Conservation (phyloP, 345 rosid species). For the Brassica rapa region DNA sequence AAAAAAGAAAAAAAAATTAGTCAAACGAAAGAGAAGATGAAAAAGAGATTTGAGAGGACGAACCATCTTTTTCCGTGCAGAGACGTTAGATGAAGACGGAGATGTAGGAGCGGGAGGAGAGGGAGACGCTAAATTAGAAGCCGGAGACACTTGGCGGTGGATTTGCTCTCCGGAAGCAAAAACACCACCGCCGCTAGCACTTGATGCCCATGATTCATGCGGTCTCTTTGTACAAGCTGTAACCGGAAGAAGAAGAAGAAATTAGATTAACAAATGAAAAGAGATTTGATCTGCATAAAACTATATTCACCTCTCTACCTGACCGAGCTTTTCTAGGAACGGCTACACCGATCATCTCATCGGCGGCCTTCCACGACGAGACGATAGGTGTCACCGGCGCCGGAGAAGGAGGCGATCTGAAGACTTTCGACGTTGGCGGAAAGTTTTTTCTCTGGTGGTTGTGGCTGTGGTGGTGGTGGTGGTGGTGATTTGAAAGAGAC, state of each 20-base stretch:
- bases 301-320: constrained; percentile 79
- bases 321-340: constrained; percentile 99
- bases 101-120: constrained; percentile 70
- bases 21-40: background rate
- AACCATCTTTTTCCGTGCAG: constrained; percentile 82
- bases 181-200: constrained; percentile 48
- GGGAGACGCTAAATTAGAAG: constrained; percentile 58
- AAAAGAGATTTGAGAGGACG: constrained; percentile 33
- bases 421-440: constrained; percentile 60
- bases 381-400: constrained; percentile 39
- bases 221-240: constrained; percentile 91
- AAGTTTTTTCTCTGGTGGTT: constrained; percentile 60
- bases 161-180: constrained; percentile 60
- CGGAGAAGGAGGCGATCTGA: constrained; percentile 55
- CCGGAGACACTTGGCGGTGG: constrained; percentile 70
- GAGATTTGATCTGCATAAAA: constrained; percentile 17
- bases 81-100: constrained; percentile 85
- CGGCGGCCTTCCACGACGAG: constrained; percentile 70
- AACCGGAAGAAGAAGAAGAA: background rate
- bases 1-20: constrained; percentile 7
- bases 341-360: constrained; percentile 95
- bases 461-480: constrained; percentile 22
- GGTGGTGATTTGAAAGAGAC: constrained; percentile 54
- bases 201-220: constrained; percentile 79
- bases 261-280: constrained; percentile 16